Conservation (phyloP, 345 rosid genomes). For the Chamaenerion angustifolium region DNA sequence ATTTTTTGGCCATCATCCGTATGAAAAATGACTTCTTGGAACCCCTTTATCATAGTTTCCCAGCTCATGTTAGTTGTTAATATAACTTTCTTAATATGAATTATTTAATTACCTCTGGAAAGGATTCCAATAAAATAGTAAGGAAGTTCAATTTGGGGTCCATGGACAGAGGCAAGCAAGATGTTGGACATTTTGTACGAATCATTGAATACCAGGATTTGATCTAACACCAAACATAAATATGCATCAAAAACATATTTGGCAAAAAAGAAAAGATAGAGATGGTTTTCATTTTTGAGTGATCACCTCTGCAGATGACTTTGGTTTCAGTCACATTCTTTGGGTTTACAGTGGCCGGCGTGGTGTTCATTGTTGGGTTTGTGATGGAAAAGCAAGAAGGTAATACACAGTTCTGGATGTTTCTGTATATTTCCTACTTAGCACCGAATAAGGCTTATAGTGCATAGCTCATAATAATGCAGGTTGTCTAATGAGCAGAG, state of each 20-base stretch:
- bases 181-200: neutral
- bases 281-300: neutral
- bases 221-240: neutral
- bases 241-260: neutral
- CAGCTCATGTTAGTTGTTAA: too few species aligned
- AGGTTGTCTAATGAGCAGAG: conserved; percentile 89
- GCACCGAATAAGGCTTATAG: neutral
- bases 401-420: conserved; percentile 9
- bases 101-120: too few species aligned
- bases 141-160: too few species aligned
- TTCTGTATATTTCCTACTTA: neutral
- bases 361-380: conserved; percentile 98
- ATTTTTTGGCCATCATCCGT: too few species aligned
- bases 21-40: too few species aligned
- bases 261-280: neutral
- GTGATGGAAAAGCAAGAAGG: conserved; percentile 92
- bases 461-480: conserved; percentile 8
- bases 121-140: too few species aligned
- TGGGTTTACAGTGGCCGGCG: conserved; percentile 96
- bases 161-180: too few species aligned
- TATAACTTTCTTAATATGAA: too few species aligned
- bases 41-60: too few species aligned
- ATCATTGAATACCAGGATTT: neutral
- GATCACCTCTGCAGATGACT: conserved; percentile 49
- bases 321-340: conserved; percentile 81